Percentiles rank a stretch among this genome's conserved stretches.
phyloP scores from a whole-genome alignment of 805 yeast genomes.

The Suhomyces xylopsoci region DNA sequence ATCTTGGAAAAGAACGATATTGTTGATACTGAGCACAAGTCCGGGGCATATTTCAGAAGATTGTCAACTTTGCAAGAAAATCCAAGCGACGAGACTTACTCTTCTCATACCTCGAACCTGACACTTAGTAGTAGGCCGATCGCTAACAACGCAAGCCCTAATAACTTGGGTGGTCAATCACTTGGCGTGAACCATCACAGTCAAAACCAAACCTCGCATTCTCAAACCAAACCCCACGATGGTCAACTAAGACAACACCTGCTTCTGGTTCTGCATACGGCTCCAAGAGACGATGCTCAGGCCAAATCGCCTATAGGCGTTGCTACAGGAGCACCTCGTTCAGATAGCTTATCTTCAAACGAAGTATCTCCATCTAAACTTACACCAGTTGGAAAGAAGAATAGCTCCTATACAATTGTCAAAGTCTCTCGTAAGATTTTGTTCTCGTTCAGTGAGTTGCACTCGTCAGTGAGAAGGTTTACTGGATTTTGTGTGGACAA shows the following conservation, averaged over 20 bases:
- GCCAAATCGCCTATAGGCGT: slow-evolving; percentile 1
- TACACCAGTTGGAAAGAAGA: slow-evolving; percentile 4
- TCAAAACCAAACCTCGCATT: neutral
- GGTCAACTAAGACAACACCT: slow-evolving; percentile 5
- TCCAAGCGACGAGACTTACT: slow-evolving; percentile 27
- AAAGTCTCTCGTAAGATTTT: slow-evolving; percentile 58
- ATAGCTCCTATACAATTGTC: slow-evolving; percentile 20
- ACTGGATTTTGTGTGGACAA: slow-evolving; percentile 58
- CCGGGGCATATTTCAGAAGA: slow-evolving; percentile 63
- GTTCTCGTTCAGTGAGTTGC: slow-evolving; percentile 63
- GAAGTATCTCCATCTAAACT: slow-evolving; percentile 10
- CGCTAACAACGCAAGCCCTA: neutral
- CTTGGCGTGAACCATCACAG: neutral
- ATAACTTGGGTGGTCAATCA: neutral
- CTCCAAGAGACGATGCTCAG: neutral
- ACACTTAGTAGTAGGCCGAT: neutral
- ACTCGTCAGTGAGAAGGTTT: slow-evolving; percentile 54
- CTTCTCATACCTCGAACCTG: neutral
- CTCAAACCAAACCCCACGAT: slow-evolving; percentile 1
- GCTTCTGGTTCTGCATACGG: slow-evolving; percentile 2
- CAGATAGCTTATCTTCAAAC: slow-evolving; percentile 7
- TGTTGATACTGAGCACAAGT: slow-evolving; percentile 46
- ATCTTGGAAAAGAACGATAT: slow-evolving; percentile 36
- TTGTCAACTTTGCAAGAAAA: slow-evolving; percentile 60
- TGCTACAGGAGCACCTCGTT: neutral